A percentile compares a stretch with the other conserved stretches of the same genome.
phyloP scores from a whole-genome alignment of 2,329 filamentous ascomycete species.

The Trichoderma polysporum region DNA sequence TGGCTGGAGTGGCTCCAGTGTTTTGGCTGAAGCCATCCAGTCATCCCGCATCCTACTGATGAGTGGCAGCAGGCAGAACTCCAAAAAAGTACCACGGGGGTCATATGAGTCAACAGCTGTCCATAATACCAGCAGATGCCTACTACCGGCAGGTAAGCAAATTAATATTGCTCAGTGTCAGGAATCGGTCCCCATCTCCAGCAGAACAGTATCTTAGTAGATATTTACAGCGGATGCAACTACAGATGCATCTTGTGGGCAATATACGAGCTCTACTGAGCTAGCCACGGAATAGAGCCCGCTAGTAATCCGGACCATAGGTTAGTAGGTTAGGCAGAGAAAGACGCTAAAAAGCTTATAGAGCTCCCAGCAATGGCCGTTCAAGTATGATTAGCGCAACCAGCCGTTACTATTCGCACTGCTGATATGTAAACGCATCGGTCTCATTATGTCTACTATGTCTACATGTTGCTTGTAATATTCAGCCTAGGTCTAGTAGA shows the following conservation, averaged over 20 bases:
- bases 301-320: background rate
- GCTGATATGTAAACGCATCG: too few relatives aligned
- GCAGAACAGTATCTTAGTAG: too few relatives aligned
- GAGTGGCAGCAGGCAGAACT: background rate
- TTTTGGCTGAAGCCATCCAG: background rate
- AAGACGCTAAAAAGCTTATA: conserved; percentile 9
- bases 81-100: background rate
- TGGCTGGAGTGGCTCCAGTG: background rate
- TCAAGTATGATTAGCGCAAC: too few relatives aligned
- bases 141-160: background rate
- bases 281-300: too few relatives aligned
- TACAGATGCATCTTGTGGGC: too few relatives aligned
- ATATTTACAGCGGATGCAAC: too few relatives aligned
- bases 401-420: too few relatives aligned
- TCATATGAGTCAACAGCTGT: background rate
- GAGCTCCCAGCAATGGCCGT: background rate
- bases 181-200: too few relatives aligned
- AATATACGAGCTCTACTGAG: too few relatives aligned
- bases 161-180: background rate
- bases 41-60: background rate
- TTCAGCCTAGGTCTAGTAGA: background rate
- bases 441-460: background rate
- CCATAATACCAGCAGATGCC: background rate
- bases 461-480: background rate
- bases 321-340: background rate